Conservation (phyloP, 208 protist genomes). For the Leishmania tropica region DNA sequence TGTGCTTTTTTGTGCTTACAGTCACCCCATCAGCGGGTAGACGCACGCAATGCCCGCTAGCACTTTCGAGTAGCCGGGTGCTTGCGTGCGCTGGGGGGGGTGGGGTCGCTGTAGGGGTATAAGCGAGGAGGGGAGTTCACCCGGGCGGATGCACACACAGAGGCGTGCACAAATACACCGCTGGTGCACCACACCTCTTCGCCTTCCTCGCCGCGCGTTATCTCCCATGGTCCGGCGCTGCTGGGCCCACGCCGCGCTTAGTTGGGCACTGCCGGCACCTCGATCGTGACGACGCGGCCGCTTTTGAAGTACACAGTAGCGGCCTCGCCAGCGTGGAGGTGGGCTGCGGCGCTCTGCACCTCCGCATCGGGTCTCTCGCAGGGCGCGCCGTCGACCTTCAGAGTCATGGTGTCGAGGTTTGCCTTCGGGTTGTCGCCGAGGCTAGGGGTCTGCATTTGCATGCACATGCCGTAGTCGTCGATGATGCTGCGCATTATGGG, state of each 20-base stretch:
- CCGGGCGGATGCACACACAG: not conserved
- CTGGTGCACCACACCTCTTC: not conserved
- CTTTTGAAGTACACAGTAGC: conserved; percentile 58
- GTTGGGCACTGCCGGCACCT: conserved; percentile 17
- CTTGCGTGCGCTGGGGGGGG: not conserved
- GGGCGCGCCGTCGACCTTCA: conserved; percentile 39
- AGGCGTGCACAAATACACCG: not conserved
- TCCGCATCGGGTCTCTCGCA: conserved; percentile 30
- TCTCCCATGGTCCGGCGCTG: not conserved
- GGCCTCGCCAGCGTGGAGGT: conserved; percentile 73
- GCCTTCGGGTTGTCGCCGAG: conserved; percentile 45
- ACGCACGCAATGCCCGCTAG: not conserved
- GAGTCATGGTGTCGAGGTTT: conserved; percentile 25
- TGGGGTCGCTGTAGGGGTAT: no score
- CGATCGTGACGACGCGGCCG: conserved; percentile 40
- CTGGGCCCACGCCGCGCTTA: not conserved
- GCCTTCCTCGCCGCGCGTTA: not conserved
- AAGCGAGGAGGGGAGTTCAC: not conserved
- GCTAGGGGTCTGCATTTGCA: conserved; percentile 43
- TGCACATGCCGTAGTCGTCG: conserved; percentile 51
- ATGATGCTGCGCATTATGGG: conserved; percentile 52
- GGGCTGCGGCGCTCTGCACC: conserved; percentile 30
- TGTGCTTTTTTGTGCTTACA: not conserved
- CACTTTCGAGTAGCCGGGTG: not conserved
- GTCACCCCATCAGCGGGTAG: not conserved